Evolutionary conservation across 2,329 filamentous ascomycete species (phyloP).

Genomic region (Thermoascus crustaceus): DNA sequence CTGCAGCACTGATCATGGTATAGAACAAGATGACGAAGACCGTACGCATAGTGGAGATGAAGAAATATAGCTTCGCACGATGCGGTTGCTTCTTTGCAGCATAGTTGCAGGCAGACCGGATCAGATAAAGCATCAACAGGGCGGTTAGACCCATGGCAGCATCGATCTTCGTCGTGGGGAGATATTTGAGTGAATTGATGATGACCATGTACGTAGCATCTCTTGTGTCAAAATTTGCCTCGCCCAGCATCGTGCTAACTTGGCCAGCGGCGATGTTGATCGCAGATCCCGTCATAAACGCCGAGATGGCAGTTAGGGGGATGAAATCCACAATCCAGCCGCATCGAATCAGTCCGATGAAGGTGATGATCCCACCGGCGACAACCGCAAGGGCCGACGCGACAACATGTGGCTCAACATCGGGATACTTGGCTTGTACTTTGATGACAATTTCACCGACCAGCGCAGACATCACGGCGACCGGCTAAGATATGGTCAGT

Average conservation of each 20-base stretch:
- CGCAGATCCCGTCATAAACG: conserved; percentile 95
- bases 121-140: conserved; percentile 65
- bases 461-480: conserved; percentile 90
- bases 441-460: conserved; percentile 71
- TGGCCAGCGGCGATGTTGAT: conserved; percentile 83
- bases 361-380: conserved; percentile 65
- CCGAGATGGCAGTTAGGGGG: conserved; percentile 78
- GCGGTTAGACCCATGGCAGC: conserved; percentile 84
- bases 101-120: conserved; percentile 58
- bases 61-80: conserved; percentile 72
- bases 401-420: conserved; percentile 54
- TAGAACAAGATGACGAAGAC: conserved; percentile 88
- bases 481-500: conserved; percentile 52
- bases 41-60: conserved; percentile 80
- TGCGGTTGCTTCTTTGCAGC: conserved; percentile 61
- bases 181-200: conserved; percentile 69
- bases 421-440: conserved; percentile 49
- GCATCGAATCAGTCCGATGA: conserved; percentile 68
- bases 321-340: conserved; percentile 94
- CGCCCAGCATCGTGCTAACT: conserved; percentile 71
- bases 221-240: conserved; percentile 60
- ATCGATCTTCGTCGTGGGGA: conserved; percentile 62
- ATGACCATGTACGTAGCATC: conserved; percentile 74
- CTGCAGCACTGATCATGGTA: conserved; percentile 80
- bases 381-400: conserved; percentile 74